Conservation (phyloP, 768 basidiomycete species). For the Leccinum disarticulatum region DNA sequence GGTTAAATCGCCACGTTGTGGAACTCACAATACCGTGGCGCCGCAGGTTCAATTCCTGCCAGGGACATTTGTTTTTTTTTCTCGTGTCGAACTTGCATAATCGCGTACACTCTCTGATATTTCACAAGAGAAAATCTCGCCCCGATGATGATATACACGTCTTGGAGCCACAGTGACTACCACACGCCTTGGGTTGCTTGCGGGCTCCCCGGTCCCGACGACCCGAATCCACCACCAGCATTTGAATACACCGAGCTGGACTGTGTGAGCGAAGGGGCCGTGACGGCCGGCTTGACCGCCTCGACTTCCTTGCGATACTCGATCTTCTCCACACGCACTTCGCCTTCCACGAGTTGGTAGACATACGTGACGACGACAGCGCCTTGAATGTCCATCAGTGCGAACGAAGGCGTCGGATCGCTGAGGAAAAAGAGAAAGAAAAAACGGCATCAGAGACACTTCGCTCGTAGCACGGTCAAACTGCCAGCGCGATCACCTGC, state of each 20-base stretch:
- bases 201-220: constrained; percentile 27
- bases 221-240: constrained; percentile 19
- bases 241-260: constrained; percentile 35
- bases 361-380: constrained; percentile 97
- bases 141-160: not conserved
- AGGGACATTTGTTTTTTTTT: constrained; percentile 30
- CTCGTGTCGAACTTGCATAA: too few relatives aligned
- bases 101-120: not conserved
- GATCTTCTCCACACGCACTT: constrained; percentile 91
- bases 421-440: constrained; percentile 36
- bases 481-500: constrained; percentile 2
- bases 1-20: constrained; percentile 45
- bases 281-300: constrained; percentile 30
- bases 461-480: not conserved
- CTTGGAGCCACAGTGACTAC: constrained; percentile 11
- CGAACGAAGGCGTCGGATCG: constrained; percentile 90
- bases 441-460: not conserved
- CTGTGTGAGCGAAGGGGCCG: constrained; percentile 22
- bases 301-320: constrained; percentile 72
- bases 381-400: constrained; percentile 97
- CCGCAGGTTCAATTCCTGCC: constrained; percentile 39
- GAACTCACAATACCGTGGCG: constrained; percentile 35
- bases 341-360: constrained; percentile 91
- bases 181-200: constrained; percentile 29
- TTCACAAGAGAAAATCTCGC: not conserved